phyloP scores from a whole-genome alignment of 768 basidiomycete species.

The Mycena latifolia region DNA sequence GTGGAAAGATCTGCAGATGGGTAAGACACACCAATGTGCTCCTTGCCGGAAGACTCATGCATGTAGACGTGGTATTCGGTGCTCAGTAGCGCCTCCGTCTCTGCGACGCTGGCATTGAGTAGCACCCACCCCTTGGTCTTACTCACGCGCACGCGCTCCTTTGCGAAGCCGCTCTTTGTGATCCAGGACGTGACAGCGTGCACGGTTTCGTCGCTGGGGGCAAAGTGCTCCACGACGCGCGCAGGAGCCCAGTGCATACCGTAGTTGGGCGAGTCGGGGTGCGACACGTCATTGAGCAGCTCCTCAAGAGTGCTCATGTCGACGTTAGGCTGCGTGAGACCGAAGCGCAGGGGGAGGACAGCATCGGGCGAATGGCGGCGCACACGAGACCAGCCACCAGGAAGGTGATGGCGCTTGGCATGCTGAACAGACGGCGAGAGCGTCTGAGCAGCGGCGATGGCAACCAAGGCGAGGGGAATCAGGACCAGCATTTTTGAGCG shows the following conservation, averaged over 20 bases:
- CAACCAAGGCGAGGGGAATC: slow-evolving; percentile 22
- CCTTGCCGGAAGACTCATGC: slow-evolving; percentile 49
- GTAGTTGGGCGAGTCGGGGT: slow-evolving; percentile 63
- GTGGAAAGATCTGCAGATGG: background rate
- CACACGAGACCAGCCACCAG: slow-evolving; percentile 55
- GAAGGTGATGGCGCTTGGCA: slow-evolving; percentile 53
- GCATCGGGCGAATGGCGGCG: slow-evolving; percentile 49
- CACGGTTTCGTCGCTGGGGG: slow-evolving; percentile 56
- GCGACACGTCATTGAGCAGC: slow-evolving; percentile 60
- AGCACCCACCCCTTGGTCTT: slow-evolving; percentile 55
- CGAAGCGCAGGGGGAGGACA: slow-evolving; percentile 62
- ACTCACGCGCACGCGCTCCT: slow-evolving; percentile 52
- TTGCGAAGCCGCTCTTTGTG: slow-evolving; percentile 52
- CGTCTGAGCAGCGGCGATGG: slow-evolving; percentile 20
- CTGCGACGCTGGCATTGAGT: slow-evolving; percentile 53
- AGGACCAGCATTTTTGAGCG: slow-evolving; percentile 26
- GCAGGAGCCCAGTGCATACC: slow-evolving; percentile 63
- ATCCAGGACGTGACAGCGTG: slow-evolving; percentile 60
- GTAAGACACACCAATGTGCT: slow-evolving; percentile 51
- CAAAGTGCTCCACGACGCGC: slow-evolving; percentile 58
- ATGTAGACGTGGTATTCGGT: slow-evolving; percentile 59
- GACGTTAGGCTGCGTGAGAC: slow-evolving; percentile 60
- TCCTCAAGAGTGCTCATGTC: slow-evolving; percentile 53
- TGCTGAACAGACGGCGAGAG: slow-evolving; percentile 56
- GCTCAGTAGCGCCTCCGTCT: slow-evolving; percentile 56